These are phyloP conservation scores for Hypocreales sp. DNA, from an alignment of 2,329 filamentous ascomycete species.

Conservation along the genomic window DNA sequence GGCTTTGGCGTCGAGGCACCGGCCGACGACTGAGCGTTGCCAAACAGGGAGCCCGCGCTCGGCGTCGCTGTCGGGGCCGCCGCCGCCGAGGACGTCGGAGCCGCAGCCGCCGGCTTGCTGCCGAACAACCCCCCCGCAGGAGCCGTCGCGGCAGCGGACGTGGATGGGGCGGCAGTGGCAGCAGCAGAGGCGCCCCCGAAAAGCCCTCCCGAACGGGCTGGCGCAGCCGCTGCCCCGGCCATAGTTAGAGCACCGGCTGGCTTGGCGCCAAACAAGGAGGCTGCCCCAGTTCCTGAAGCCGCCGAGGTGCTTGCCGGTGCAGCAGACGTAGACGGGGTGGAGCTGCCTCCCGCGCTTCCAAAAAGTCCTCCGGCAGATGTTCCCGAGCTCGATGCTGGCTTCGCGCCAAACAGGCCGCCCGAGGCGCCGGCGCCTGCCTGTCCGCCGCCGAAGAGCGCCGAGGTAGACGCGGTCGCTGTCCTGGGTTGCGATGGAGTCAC, in stretches of 20 bases:
- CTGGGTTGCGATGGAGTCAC: slow-evolving; percentile 4
- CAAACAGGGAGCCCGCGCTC: slow-evolving; percentile 16
- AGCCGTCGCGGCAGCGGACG: slow-evolving; percentile 12
- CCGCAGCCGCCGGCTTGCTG: slow-evolving; percentile 14
- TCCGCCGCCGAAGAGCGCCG: slow-evolving; percentile 14
- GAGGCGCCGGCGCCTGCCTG: too few relatives aligned
- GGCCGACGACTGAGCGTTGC: slow-evolving; percentile 7
- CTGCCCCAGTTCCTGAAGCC: slow-evolving; percentile 7
- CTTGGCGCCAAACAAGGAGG: slow-evolving; percentile 25
- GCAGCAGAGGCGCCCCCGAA: slow-evolving; percentile 16
- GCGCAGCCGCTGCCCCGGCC: slow-evolving; percentile 1
- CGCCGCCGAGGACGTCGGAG: slow-evolving; percentile 9
- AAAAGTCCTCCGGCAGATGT: slow-evolving; percentile 11
- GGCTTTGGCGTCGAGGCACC: slow-evolving; percentile 5
- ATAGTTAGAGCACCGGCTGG: slow-evolving; percentile 19
- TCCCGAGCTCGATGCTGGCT: slow-evolving; percentile 9
- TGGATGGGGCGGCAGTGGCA: slow-evolving; percentile 6
- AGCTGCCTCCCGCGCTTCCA: slow-evolving; percentile 7
- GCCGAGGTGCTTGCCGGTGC: slow-evolving; percentile 10
- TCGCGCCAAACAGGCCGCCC: slow-evolving; percentile 5
- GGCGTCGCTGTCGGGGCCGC: slow-evolving; percentile 14
- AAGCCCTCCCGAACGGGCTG: slow-evolving; percentile 16
- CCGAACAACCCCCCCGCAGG: slow-evolving; percentile 16
- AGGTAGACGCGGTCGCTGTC: slow-evolving; percentile 6
- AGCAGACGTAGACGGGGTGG: slow-evolving; percentile 8